A percentile compares a stretch with the other conserved stretches of the same genome.
These are phyloP conservation scores for Fagus sylvatica DNA, from an alignment of 306 rosid genomes.

Conservation along the genomic window DNA sequence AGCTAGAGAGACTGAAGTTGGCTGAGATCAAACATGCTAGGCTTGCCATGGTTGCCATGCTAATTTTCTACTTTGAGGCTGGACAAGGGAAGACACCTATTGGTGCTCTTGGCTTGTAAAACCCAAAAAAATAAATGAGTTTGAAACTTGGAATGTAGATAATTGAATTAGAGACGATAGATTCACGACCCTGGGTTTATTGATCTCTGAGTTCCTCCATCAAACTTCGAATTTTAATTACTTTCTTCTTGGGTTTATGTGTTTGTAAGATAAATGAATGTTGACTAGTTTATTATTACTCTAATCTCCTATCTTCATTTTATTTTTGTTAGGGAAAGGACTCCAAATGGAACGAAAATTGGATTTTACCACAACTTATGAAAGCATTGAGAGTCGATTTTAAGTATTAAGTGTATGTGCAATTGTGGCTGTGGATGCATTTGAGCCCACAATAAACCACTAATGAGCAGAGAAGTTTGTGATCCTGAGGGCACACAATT, in stretches of 20 bases:
- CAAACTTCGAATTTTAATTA: not conserved
- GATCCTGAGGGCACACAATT: no score
- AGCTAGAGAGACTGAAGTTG: conserved; percentile 79
- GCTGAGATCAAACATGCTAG: conserved; percentile 98
- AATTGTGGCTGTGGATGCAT: no score
- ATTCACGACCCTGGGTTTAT: not conserved
- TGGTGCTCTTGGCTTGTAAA: conserved; percentile 94
- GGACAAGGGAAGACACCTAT: conserved; percentile 99
- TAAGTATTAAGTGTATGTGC: no score
- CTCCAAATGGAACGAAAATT: no score
- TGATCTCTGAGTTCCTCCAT: conserved; percentile 1
- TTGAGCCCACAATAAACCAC: no score
- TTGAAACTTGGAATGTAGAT: conserved; percentile 44
- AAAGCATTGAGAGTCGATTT: not conserved
- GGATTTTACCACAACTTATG: not conserved
- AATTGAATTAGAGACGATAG: conserved; percentile 37
- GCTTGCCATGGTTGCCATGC: conserved; percentile 95
- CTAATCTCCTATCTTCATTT: not conserved
- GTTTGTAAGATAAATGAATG: not conserved
- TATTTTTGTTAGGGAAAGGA: no score
- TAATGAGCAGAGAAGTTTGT: no score
- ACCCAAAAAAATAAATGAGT: not conserved
- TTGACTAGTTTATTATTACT: not conserved
- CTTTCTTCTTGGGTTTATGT: conserved; percentile 2
- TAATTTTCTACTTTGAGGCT: conserved; percentile 93